Evolutionary conservation across 148 eudicot species (phyloP).

Genomic region (Camellia sinensis): DNA sequence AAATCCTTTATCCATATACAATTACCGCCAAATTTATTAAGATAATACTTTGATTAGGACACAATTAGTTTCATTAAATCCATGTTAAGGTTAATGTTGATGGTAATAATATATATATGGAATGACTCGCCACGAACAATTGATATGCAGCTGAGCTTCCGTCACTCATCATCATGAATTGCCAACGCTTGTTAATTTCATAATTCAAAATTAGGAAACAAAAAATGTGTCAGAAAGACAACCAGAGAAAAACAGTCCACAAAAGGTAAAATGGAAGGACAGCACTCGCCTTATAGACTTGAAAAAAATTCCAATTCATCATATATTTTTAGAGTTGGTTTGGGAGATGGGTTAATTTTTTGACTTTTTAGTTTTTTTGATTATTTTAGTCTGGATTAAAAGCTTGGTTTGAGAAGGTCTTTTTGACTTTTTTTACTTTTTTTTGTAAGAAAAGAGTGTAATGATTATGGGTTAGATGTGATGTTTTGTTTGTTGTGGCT

Average conservation of each 20-base stretch:
- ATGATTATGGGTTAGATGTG: no score
- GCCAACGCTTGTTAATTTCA: slow-evolving; percentile 13
- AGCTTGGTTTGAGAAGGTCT: no score
- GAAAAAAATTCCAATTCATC: no score
- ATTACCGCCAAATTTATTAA: background rate
- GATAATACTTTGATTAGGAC: background rate
- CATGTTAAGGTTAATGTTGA: background rate
- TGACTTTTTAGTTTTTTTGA: no score
- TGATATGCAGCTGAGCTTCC: slow-evolving; percentile 12
- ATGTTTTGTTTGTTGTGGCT: no score
- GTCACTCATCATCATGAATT: slow-evolving; percentile 16
- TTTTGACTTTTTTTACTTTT: no score
- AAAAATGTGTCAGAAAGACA: background rate
- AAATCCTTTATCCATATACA: no score
- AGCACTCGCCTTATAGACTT: no score
- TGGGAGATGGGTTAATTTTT: no score
- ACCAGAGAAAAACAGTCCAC: background rate
- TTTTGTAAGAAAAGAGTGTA: no score
- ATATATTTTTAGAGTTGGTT: no score
- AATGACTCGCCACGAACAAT: slow-evolving; percentile 13
- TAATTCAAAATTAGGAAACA: background rate
- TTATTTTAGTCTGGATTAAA: no score
- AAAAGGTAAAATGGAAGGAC: background rate
- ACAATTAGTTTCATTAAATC: background rate
- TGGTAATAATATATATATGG: background rate